Evolutionary conservation across 208 protist genomes (phyloP).

Genomic region (Crithidia bombi): DNA sequence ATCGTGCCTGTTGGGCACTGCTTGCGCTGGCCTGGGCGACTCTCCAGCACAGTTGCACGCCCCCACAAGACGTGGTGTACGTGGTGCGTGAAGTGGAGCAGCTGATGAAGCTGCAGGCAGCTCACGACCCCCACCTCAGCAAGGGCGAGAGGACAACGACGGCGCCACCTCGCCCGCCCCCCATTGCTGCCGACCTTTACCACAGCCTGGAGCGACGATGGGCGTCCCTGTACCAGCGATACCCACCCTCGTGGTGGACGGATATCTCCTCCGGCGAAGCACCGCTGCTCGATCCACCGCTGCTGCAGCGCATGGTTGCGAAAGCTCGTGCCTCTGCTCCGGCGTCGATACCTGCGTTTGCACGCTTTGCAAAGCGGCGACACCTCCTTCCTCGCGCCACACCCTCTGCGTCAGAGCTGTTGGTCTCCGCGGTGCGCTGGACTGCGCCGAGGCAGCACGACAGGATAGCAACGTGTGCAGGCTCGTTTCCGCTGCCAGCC

Average conservation of each 20-base stretch:
- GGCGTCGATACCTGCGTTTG: neutral
- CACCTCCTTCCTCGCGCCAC: slow-evolving; percentile 8
- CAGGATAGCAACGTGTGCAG: neutral
- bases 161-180: neutral
- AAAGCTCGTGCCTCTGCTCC: neutral
- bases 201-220: slow-evolving; percentile 46
- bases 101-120: slow-evolving; percentile 27
- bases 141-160: neutral
- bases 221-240: slow-evolving; percentile 42
- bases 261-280: neutral
- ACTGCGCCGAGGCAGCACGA: neutral
- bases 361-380: slow-evolving; percentile 27
- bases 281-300: neutral
- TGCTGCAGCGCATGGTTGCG: neutral
- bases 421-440: neutral
- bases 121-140: neutral
- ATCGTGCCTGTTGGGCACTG: slow-evolving; percentile 48
- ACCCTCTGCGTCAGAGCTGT: slow-evolving; percentile 12
- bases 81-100: slow-evolving; percentile 48
- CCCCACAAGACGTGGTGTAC: slow-evolving; percentile 39
- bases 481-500: neutral
- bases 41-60: slow-evolving; percentile 19
- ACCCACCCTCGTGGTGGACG: slow-evolving; percentile 28
- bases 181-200: slow-evolving; percentile 23
- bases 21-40: slow-evolving; percentile 48